Percentiles rank a stretch among this genome's conserved stretches.
Evolutionary conservation across 2,329 filamentous ascomycete genomes (phyloP).

Genomic region (Thielaviopsis musarum): DNA sequence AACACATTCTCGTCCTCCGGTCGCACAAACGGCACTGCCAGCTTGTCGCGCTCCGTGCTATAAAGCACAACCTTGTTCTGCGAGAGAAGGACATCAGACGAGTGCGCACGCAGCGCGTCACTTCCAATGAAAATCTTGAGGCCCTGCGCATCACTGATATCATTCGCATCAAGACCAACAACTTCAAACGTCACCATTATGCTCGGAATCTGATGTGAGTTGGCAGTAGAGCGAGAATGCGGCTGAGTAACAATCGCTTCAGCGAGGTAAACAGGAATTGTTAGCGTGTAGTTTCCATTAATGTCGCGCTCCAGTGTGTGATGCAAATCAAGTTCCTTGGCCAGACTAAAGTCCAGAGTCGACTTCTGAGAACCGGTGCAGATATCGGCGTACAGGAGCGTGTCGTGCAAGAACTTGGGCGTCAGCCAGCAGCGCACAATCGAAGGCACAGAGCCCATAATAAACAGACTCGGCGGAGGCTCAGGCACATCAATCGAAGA

Average conservation of each 20-base stretch:
- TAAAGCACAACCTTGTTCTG: conserved; percentile 79
- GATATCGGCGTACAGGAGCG: conserved; percentile 76
- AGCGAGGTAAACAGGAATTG: conserved; percentile 71
- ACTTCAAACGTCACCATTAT: conserved; percentile 67
- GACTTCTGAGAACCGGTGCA: conserved; percentile 87
- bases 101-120: conserved; percentile 70
- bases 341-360: conserved; percentile 56
- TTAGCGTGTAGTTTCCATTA: conserved; percentile 51
- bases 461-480: conserved; percentile 68
- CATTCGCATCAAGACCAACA: conserved; percentile 36
- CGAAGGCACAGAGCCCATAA: conserved; percentile 76
- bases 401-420: conserved; percentile 74
- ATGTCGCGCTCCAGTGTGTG: conserved; percentile 48
- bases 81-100: conserved; percentile 81
- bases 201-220: conserved; percentile 56
- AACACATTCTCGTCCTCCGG: conserved; percentile 76
- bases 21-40: conserved; percentile 80
- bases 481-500: conserved; percentile 56
- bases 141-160: conserved; percentile 14
- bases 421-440: conserved; percentile 95
- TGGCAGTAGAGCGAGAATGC: conserved; percentile 54
- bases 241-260: conserved; percentile 72
- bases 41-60: conserved; percentile 69
- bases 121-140: conserved; percentile 85
- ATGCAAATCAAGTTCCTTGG: conserved; percentile 56